Evolutionary conservation across 2,329 filamentous ascomycete genomes (phyloP).

Genomic region (Xylaria sp.): DNA sequence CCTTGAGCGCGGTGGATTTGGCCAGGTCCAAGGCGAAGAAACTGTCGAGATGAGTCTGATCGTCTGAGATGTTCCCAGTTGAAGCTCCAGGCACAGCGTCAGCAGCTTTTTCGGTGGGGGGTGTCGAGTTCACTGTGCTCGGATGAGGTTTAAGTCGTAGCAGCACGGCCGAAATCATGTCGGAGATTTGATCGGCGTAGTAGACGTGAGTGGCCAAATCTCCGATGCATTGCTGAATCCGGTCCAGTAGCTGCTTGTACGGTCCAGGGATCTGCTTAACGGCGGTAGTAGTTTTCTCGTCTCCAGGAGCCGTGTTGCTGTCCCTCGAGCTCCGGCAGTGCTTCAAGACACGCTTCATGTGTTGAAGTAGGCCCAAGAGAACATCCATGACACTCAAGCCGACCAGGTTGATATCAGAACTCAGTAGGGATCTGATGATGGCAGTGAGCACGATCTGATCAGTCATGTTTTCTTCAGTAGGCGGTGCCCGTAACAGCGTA

Average conservation of each 20-base stretch:
- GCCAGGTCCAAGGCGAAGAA: slow-evolving; percentile 58
- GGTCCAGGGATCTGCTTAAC: slow-evolving; percentile 49
- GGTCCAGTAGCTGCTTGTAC: slow-evolving; percentile 66
- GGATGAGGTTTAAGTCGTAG: slow-evolving; percentile 71
- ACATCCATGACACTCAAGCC: slow-evolving; percentile 97
- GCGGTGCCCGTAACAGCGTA: slow-evolving; percentile 66
- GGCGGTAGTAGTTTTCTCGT: slow-evolving; percentile 36
- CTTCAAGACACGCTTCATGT: slow-evolving; percentile 77
- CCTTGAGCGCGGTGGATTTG: slow-evolving; percentile 69
- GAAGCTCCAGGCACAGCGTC: slow-evolving; percentile 39
- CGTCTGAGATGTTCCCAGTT: slow-evolving; percentile 45
- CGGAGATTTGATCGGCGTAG: slow-evolving; percentile 92
- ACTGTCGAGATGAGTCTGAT: slow-evolving; percentile 51
- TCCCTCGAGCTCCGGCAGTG: slow-evolving; percentile 48
- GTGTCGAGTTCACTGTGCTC: slow-evolving; percentile 46
- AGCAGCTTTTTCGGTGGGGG: slow-evolving; percentile 53
- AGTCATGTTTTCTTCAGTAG: slow-evolving; percentile 71
- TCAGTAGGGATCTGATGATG: slow-evolving; percentile 80
- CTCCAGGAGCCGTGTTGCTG: slow-evolving; percentile 27
- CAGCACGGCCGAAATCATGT: slow-evolving; percentile 87
- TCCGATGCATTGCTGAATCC: slow-evolving; percentile 83
- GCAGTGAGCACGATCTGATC: slow-evolving; percentile 76
- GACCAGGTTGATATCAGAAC: slow-evolving; percentile 90
- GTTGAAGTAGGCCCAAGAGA: slow-evolving; percentile 79
- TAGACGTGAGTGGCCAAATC: slow-evolving; percentile 92